Conservation (phyloP, 352 stramenopile species). For the Globisporangium mamillatum region DNA sequence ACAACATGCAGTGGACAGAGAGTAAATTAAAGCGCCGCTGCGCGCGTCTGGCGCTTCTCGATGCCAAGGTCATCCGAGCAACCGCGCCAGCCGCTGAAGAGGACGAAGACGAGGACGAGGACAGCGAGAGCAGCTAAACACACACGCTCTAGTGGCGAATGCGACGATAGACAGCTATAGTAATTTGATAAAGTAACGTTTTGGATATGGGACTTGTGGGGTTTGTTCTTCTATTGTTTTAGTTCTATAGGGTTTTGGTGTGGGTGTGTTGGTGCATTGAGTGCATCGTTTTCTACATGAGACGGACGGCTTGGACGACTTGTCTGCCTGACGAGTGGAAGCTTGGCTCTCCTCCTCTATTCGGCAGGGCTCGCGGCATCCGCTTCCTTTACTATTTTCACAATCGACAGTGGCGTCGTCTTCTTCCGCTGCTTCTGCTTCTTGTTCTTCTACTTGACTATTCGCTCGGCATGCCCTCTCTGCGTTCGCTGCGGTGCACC, state of each 20-base stretch:
- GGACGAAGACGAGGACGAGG: constrained; percentile 15
- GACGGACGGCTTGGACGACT: neutral
- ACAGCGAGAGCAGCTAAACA: constrained; percentile 18
- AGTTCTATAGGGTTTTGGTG: constrained; percentile 2
- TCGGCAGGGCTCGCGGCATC: neutral
- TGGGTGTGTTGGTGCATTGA: neutral
- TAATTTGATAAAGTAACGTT: constrained; percentile 18
- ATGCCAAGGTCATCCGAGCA: constrained; percentile 68
- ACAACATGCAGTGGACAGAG: constrained; percentile 84
- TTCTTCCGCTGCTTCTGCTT: neutral
- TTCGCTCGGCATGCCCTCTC: neutral
- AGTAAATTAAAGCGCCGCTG: constrained; percentile 69
- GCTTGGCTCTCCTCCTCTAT: neutral
- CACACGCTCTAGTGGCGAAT: constrained; percentile 15
- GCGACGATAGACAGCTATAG: constrained; percentile 10
- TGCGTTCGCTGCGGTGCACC: constrained; percentile 1
- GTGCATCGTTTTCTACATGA: constrained; percentile 10
- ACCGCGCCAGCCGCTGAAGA: constrained; percentile 12
- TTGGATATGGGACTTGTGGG: constrained; percentile 4
- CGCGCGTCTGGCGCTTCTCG: constrained; percentile 66
- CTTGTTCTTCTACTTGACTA: neutral
- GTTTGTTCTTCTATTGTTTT: constrained; percentile 11
- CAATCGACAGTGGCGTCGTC: neutral
- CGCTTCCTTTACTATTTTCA: neutral
- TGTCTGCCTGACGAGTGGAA: neutral